These are phyloP conservation scores for Zygoascus flipseniorum DNA, from an alignment of 805 yeast genomes.

Conservation along the genomic window DNA sequence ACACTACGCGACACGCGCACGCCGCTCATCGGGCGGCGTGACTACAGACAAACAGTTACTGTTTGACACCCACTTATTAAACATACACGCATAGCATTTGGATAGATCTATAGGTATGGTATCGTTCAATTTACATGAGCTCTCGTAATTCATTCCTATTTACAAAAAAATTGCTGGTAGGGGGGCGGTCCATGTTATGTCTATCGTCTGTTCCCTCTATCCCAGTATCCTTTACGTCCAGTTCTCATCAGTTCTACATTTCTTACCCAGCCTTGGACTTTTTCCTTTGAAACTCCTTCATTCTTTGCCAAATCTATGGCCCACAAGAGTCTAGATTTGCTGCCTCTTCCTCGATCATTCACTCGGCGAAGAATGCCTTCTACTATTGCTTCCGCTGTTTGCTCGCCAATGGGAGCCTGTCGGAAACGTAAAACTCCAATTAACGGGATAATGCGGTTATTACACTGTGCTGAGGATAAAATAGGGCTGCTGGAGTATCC, in stretches of 20 bases:
- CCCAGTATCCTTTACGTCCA: conserved; percentile 19
- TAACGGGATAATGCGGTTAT: conserved; percentile 16
- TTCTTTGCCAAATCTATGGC: conserved; percentile 21
- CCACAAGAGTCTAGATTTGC: conserved; percentile 22
- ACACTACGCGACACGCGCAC: neutral
- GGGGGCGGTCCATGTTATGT: neutral
- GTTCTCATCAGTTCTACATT: conserved; percentile 17
- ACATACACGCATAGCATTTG: too few species aligned
- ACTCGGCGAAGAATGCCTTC: conserved; percentile 20
- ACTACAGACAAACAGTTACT: too few species aligned
- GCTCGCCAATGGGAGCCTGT: conserved; percentile 3
- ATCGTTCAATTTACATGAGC: too few species aligned
- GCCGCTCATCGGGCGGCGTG: too few species aligned
- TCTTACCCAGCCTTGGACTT: conserved; percentile 17
- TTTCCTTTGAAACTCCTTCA: conserved; percentile 16
- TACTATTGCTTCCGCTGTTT: conserved; percentile 17
- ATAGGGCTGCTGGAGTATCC: conserved; percentile 14
- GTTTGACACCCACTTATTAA: too few species aligned
- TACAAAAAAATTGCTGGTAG: neutral
- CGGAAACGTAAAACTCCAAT: conserved; percentile 13
- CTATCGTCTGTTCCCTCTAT: neutral
- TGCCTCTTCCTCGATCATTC: conserved; percentile 16
- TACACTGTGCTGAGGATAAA: conserved; percentile 19
- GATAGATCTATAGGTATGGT: too few species aligned
- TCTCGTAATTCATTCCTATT: too few species aligned